A percentile compares a stretch with the other conserved stretches of the same genome.
phyloP scores from a whole-genome alignment of 2,329 filamentous ascomycete genomes.

The Fusarium redolens region DNA sequence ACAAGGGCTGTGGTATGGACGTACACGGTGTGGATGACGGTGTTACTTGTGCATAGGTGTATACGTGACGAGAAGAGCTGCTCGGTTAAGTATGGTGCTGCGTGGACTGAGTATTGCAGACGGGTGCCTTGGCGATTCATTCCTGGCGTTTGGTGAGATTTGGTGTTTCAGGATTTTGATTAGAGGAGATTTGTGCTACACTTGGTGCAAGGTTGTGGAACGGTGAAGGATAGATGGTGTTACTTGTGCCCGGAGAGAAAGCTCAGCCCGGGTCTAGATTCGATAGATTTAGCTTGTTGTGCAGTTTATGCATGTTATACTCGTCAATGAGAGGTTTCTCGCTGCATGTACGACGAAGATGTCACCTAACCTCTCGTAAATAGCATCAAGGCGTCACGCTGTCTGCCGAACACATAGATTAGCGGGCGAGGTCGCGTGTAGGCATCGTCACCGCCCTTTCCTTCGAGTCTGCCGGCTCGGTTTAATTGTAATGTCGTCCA shows the following conservation, averaged over 20 bases:
- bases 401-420: accelerated
- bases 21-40: slow-evolving; percentile 58
- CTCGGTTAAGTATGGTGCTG: slow-evolving; percentile 56
- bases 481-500: accelerated
- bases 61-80: slow-evolving; percentile 59
- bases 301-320: background rate
- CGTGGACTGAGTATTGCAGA: slow-evolving; percentile 57
- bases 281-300: background rate
- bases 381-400: background rate
- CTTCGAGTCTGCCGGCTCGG: background rate
- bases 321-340: accelerated
- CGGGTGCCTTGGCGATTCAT: slow-evolving; percentile 56
- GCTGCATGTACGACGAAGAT: background rate
- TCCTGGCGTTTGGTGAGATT: slow-evolving; percentile 46
- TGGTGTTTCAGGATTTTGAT: accelerated
- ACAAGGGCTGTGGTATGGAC: slow-evolving; percentile 55
- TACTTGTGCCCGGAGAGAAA: background rate
- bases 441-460: background rate
- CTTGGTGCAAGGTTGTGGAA: background rate
- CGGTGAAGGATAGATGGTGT: background rate
- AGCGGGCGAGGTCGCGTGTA: background rate
- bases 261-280: background rate
- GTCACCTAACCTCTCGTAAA: too few relatives aligned
- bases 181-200: too few relatives aligned
- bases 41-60: slow-evolving; percentile 58